phyloP scores from a whole-genome alignment of 73 alveolate genomes.

The Symbiodinium pilosum region DNA sequence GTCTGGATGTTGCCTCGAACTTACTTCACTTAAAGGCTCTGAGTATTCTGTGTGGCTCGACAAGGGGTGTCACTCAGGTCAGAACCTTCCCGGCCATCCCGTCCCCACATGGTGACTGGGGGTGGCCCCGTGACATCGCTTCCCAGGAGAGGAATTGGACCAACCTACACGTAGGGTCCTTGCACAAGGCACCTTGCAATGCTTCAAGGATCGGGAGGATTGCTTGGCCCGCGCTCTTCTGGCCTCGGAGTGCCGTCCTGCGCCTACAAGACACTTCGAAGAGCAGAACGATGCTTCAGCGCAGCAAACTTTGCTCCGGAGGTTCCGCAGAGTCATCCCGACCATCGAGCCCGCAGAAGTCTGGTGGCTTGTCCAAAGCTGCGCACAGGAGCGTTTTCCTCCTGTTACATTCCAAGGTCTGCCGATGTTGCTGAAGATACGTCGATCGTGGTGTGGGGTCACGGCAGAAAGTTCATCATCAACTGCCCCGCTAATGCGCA shows the following conservation, averaged over 20 bases:
- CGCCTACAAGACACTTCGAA: background rate
- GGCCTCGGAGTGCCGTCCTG: background rate
- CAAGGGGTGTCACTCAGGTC: background rate
- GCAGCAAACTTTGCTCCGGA: background rate
- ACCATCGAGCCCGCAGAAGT: background rate
- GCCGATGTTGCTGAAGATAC: conserved; percentile 88
- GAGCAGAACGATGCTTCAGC: background rate
- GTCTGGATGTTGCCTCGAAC: background rate
- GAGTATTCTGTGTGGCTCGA: background rate
- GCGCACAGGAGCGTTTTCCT: background rate
- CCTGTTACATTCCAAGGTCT: background rate
- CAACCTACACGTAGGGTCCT: no score
- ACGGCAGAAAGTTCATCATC: background rate
- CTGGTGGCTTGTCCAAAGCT: background rate
- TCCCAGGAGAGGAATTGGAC: background rate
- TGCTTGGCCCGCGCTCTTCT: background rate
- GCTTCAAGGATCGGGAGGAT: background rate
- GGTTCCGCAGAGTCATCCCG: background rate
- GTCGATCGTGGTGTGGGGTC: conserved; percentile 43
- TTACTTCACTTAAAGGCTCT: background rate
- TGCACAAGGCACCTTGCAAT: no score
- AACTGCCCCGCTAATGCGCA: background rate
- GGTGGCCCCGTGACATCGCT: background rate
- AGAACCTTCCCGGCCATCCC: conserved; percentile 14
- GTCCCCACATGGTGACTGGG: background rate